Evolutionary conservation across 352 stramenopile genomes (phyloP).

Genomic region (Stramenopiles sp.): DNA sequence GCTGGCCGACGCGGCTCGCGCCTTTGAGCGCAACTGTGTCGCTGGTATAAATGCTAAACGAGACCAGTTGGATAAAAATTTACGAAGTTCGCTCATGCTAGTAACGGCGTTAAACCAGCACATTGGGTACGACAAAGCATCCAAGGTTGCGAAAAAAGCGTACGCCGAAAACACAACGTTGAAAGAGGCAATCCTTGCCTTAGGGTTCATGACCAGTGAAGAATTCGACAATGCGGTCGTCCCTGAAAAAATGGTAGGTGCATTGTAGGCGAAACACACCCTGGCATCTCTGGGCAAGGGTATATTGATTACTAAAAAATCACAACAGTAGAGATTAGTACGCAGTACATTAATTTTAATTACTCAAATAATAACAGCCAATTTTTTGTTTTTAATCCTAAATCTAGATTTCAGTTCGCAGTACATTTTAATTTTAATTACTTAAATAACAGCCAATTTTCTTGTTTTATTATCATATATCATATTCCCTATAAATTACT

Average conservation of each 20-base stretch:
- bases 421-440: too few species aligned
- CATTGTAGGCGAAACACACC: too few species aligned
- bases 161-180: constrained; percentile 76
- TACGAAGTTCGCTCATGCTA: constrained; percentile 86
- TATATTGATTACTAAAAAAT: too few species aligned
- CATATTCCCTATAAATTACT: too few species aligned
- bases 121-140: constrained; percentile 91
- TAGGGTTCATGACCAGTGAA: constrained; percentile 69
- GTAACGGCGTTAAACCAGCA: constrained; percentile 85
- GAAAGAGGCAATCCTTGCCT: constrained; percentile 61
- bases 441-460: too few species aligned
- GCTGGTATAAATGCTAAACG: constrained; percentile 43
- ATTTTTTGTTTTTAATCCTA: too few species aligned
- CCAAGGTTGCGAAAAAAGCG: constrained; percentile 83
- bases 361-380: too few species aligned
- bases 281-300: too few species aligned
- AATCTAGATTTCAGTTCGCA: too few species aligned
- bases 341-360: too few species aligned
- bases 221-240: constrained; percentile 84
- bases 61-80: constrained; percentile 64
- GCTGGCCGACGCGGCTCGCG: constrained; percentile 33
- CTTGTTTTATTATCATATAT: too few species aligned
- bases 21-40: constrained; percentile 33
- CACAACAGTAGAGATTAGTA: too few species aligned
- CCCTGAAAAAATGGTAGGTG: constrained; percentile 59